Base-by-base conservation (phyloP, 164 flowering plant genomes). In the Annona squamosa region DNA sequence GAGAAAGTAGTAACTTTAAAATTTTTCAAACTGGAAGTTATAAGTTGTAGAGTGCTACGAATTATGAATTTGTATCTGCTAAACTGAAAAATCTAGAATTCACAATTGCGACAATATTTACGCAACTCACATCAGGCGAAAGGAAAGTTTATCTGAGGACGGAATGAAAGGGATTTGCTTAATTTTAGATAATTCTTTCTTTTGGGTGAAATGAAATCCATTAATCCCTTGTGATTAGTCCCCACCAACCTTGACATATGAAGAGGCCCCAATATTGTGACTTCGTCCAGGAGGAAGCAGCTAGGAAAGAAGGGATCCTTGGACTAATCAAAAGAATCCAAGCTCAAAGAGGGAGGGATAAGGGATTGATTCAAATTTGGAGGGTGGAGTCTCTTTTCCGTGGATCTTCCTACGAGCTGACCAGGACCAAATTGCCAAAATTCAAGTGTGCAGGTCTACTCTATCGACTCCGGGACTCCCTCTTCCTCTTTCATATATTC, bases 281-380 rank as follows among this genome's bases (percentile, higher is more conserved):
- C 37, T 47, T 43, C 16, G 59, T 42, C 68, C 46, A 44, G 10
- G 68, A 66, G 45, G 68, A 42, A 66, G 68, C 43, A 41, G 68
- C 68, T 66, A 66, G 68, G 68, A 66, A 66, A 66, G 68, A 65
- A 52, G 68, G 18, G 43, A 13, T 5, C 45, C 17, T 66, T 66
- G 46, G 68, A 66, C 68, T 41, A 12, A 13, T 63, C 37, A 19
- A 3, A 63, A 19, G 37, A 63, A 63, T 12, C 65, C 65, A n/a
- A 63, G 2, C 6, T n/a, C 13, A 17, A 37, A 3, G 26, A 3
- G 37, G 5, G 65, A 17, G 19, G 5, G 65, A 63, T 18, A 63
- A 63, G 65, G 18, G 65, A 63, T 18, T 17, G 65, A 63, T 7
- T 6, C 1, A 56, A 16, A 59, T 13, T 3, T 3, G n/a, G 4